phyloP scores from a whole-genome alignment of 345 rosid genomes.

The Lenwebbia sp. region DNA sequence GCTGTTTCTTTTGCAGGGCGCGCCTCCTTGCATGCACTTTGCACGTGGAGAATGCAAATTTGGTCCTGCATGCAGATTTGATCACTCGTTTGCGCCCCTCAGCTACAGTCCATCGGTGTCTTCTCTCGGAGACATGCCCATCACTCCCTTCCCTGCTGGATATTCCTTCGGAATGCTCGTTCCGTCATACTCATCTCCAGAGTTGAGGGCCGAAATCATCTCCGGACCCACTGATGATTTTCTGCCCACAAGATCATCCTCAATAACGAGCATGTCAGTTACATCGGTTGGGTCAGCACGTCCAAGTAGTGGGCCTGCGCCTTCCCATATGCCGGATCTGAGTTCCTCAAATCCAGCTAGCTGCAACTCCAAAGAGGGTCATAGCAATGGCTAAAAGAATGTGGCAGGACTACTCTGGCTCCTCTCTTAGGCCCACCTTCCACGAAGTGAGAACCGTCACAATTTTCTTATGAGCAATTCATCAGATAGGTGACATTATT shows the following conservation, averaged over 20 bases:
- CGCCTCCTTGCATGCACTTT: constrained; percentile 50
- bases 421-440: neutral
- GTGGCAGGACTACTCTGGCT: neutral
- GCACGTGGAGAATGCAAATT: constrained; percentile 61
- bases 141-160: constrained; percentile 64
- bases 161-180: constrained; percentile 51
- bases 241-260: constrained; percentile 2
- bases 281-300: neutral
- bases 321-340: neutral
- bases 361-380: neutral
- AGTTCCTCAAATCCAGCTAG: neutral
- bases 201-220: constrained; percentile 38
- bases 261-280: neutral
- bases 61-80: constrained; percentile 76
- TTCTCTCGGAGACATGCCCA: constrained; percentile 63
- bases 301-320: neutral
- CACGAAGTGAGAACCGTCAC: neutral
- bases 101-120: constrained; percentile 77
- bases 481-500: neutral
- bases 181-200: constrained; percentile 62
- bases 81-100: constrained; percentile 52
- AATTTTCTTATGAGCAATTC: neutral
- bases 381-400: neutral
- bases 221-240: constrained; percentile 16
- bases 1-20: constrained; percentile 32